Conservation (phyloP, 2,329 filamentous ascomycete species). For the Colletotrichum graminicola region DNA sequence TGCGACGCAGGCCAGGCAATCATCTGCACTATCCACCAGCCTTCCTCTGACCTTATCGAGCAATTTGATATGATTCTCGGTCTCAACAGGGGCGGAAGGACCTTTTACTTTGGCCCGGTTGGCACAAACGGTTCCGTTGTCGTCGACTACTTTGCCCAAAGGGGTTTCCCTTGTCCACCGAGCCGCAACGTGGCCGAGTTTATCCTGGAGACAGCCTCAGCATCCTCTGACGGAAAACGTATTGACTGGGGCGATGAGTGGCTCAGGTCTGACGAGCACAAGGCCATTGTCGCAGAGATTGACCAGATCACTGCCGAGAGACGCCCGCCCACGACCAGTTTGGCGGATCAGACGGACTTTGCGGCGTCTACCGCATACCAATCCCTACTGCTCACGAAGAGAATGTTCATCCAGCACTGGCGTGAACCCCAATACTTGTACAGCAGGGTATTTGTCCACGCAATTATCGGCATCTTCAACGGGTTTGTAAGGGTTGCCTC, state of each 20-base stretch:
- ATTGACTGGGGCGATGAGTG: slow-evolving; percentile 83
- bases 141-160: slow-evolving; percentile 67
- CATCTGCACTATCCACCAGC: slow-evolving; percentile 74
- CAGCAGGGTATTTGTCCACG: slow-evolving; percentile 78
- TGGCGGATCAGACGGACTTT: slow-evolving; percentile 63
- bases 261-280: slow-evolving; percentile 73
- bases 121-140: slow-evolving; percentile 75
- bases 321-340: slow-evolving; percentile 51
- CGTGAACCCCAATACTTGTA: slow-evolving; percentile 82
- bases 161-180: slow-evolving; percentile 75
- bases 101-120: slow-evolving; percentile 80
- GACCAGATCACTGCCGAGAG: slow-evolving; percentile 63
- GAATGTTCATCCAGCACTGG: slow-evolving; percentile 81
- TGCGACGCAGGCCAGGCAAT: slow-evolving; percentile 75
- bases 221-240: slow-evolving; percentile 53
- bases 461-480: slow-evolving; percentile 82
- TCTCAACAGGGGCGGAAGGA: slow-evolving; percentile 76
- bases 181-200: slow-evolving; percentile 63
- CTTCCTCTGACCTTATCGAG: slow-evolving; percentile 70
- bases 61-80: slow-evolving; percentile 81
- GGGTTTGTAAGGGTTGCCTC: slow-evolving; percentile 58
- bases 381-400: slow-evolving; percentile 74
- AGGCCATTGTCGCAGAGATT: slow-evolving; percentile 73
- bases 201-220: slow-evolving; percentile 59
- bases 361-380: slow-evolving; percentile 75